Percentiles rank a stretch among this genome's conserved stretches.
Evolutionary conservation across 2,329 filamentous ascomycete species (phyloP).

Genomic region (Colletotrichum sojae): DNA sequence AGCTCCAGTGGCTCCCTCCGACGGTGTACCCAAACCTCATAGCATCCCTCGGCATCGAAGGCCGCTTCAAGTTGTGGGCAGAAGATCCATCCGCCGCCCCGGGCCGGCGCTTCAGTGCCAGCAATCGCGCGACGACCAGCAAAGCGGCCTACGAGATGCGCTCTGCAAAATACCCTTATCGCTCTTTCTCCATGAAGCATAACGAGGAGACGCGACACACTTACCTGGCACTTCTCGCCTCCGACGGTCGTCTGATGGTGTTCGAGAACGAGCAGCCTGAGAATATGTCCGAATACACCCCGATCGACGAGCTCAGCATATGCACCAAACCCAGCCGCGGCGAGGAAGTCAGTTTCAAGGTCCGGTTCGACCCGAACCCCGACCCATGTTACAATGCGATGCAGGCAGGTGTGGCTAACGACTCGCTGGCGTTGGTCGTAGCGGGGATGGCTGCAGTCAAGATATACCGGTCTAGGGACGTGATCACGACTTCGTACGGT

Average conservation of each 20-base stretch:
- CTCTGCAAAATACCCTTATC: conserved; percentile 76
- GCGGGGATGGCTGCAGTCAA: conserved; percentile 87
- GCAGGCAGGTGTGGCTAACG: conserved; percentile 83
- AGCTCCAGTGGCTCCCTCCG: conserved; percentile 95
- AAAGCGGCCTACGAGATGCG: conserved; percentile 70
- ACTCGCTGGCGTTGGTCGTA: conserved; percentile 85
- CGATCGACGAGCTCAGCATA: conserved; percentile 83
- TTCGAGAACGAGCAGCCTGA: conserved; percentile 91
- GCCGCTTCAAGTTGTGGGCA: conserved; percentile 92
- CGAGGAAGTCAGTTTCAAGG: conserved; percentile 88
- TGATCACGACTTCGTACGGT: conserved; percentile 66
- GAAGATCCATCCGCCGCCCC: conserved; percentile 87
- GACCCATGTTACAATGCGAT: conserved; percentile 84
- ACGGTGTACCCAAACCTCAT: conserved; percentile 89
- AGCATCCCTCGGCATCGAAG: conserved; percentile 90
- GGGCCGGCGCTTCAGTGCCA: conserved; percentile 85
- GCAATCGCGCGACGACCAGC: conserved; percentile 53
- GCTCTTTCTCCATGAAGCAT: conserved; percentile 87
- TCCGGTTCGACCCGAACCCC: conserved; percentile 90
- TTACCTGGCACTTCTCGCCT: conserved; percentile 86
- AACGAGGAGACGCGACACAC: conserved; percentile 86
- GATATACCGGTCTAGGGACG: conserved; percentile 82
- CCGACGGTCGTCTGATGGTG: conserved; percentile 84
- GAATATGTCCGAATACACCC: conserved; percentile 81
- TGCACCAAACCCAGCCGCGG: conserved; percentile 80